phyloP scores from a whole-genome alignment of 208 protist species.

The Herpetomonas tarakana region DNA sequence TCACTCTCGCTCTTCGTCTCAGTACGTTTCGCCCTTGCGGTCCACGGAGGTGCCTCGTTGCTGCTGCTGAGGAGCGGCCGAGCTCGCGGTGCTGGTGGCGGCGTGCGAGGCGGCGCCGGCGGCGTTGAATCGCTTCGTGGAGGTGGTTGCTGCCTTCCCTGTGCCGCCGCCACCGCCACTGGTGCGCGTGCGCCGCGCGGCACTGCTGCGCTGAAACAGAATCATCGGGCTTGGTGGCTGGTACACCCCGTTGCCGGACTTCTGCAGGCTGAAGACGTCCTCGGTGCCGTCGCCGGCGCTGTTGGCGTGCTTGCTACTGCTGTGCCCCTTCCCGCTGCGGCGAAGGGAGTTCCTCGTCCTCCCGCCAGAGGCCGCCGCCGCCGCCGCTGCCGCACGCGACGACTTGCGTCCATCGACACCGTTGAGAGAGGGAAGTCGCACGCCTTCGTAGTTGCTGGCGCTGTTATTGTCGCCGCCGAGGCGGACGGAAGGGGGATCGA shows the following conservation, averaged over 20 bases:
- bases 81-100: neutral
- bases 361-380: neutral
- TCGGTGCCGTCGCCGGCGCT: constrained; percentile 18
- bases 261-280: constrained; percentile 32
- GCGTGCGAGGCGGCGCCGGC: no score
- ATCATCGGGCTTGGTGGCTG: constrained; percentile 82
- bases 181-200: constrained; percentile 24
- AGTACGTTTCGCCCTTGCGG: neutral
- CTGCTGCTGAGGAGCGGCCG: neutral
- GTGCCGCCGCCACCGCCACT: no score
- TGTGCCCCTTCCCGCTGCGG: neutral
- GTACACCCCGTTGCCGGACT: constrained; percentile 44
- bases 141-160: no score
- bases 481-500: no score
- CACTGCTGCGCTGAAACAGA: constrained; percentile 78
- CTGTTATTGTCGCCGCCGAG: no score
- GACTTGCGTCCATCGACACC: no score
- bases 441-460: no score
- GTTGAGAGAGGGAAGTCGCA: no score
- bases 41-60: constrained; percentile 1
- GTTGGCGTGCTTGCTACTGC: neutral
- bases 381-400: constrained; percentile 2
- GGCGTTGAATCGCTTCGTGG: no score
- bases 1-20: neutral
- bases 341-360: constrained; percentile 2